Percentiles rank a stretch among this genome's conserved stretches.
These are phyloP conservation scores for Suillus clintonianus DNA, from an alignment of 768 basidiomycete genomes.

Conservation along the genomic window DNA sequence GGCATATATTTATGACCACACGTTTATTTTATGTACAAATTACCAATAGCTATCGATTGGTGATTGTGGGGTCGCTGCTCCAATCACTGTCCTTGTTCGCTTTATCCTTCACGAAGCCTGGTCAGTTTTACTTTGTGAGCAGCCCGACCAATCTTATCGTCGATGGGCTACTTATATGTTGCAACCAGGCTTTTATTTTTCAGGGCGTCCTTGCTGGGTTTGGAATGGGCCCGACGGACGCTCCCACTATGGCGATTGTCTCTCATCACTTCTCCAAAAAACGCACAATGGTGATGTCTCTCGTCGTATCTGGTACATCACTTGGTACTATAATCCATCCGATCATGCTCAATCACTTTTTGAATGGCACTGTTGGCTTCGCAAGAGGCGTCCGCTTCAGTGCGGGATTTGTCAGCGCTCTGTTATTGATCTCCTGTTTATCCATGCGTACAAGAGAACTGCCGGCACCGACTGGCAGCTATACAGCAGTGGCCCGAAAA, in stretches of 20 bases:
- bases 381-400: conserved; percentile 39
- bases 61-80: conserved; percentile 25
- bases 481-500: background rate
- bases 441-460: conserved; percentile 39
- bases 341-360: conserved; percentile 56
- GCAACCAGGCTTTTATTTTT: conserved; percentile 38
- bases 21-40: background rate
- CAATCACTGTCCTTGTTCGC: conserved; percentile 36
- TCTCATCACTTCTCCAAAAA: conserved; percentile 46
- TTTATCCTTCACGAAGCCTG: conserved; percentile 37
- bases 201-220: conserved; percentile 46
- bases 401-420: conserved; percentile 38
- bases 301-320: conserved; percentile 48
- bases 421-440: conserved; percentile 39
- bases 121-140: conserved; percentile 36
- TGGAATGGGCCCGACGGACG: conserved; percentile 44
- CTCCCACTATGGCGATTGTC: conserved; percentile 44
- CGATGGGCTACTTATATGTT: conserved; percentile 10
- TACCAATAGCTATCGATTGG: conserved; percentile 5
- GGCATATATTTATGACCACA: background rate
- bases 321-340: conserved; percentile 59
- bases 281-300: conserved; percentile 44
- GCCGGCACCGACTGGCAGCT: conserved; percentile 13
- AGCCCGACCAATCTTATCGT: background rate
- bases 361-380: conserved; percentile 48